These are phyloP conservation scores for Neltuma alba DNA, from an alignment of 306 rosid genomes.

Conservation along the genomic window DNA sequence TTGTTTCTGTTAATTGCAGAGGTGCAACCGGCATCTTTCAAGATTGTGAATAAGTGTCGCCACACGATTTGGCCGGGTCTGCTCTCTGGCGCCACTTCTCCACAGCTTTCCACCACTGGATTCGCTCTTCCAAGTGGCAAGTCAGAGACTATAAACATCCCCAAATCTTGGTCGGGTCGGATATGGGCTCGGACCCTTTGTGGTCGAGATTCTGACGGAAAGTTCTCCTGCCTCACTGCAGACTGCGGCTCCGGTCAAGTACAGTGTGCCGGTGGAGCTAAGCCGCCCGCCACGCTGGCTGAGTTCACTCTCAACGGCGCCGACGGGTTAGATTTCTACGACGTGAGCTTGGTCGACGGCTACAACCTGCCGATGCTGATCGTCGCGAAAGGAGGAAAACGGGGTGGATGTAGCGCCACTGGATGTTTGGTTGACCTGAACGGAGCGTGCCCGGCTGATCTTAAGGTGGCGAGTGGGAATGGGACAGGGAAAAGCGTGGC, in stretches of 20 bases:
- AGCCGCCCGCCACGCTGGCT: constrained; percentile 89
- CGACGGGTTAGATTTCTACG: constrained; percentile 82
- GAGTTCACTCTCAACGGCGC: constrained; percentile 94
- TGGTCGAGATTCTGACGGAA: constrained; percentile 50
- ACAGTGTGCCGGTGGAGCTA: constrained; percentile 70
- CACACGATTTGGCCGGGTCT: constrained; percentile 84
- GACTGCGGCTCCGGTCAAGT: constrained; percentile 86
- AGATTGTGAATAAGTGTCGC: constrained; percentile 84
- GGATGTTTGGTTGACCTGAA: constrained; percentile 86
- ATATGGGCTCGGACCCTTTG: constrained; percentile 90
- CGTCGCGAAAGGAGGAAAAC: constrained; percentile 67
- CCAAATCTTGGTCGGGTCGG: constrained; percentile 92
- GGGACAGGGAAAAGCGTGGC: constrained; percentile 51
- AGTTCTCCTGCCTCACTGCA: constrained; percentile 75
- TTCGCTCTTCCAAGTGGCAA: constrained; percentile 62
- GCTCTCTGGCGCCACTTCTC: constrained; percentile 78
- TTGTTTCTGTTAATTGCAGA: constrained; percentile 44
- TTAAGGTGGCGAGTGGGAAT: constrained; percentile 54
- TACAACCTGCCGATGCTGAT: constrained; percentile 89
- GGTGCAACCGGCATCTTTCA: constrained; percentile 69
- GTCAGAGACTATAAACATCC: constrained; percentile 56
- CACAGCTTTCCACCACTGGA: constrained; percentile 82
- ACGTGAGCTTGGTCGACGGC: constrained; percentile 95
- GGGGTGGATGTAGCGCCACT: constrained; percentile 84
- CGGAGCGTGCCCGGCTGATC: constrained; percentile 66